phyloP scores from a whole-genome alignment of 495 filamentous ascomycete species.

The Penicillium crystallinum region DNA sequence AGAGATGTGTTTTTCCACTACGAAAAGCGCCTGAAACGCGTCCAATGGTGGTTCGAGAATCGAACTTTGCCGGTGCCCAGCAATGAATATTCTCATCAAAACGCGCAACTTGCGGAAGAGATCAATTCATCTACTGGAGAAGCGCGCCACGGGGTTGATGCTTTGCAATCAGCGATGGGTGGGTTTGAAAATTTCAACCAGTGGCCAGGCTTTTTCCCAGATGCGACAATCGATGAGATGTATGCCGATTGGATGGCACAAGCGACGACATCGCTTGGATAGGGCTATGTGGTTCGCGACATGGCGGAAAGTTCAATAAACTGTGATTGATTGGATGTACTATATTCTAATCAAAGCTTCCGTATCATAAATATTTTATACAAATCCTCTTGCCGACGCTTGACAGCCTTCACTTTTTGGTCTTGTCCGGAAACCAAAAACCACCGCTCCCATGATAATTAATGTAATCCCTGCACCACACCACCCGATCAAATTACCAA shows the following conservation, averaged over 20 bases:
- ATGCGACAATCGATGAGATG: not conserved
- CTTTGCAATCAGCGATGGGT: not conserved
- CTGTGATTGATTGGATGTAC: not conserved
- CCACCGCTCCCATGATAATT: not conserved
- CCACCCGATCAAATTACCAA: not conserved
- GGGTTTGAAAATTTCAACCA: not conserved
- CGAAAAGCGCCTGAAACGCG: conserved; percentile 4
- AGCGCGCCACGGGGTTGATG: not conserved
- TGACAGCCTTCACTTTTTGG: not conserved
- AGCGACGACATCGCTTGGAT: not conserved
- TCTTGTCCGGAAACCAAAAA: not conserved
- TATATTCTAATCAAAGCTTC: not conserved
- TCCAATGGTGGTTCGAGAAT: conserved; percentile 9
- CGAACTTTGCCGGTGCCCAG: not conserved
- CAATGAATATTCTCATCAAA: not conserved
- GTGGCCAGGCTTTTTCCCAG: not conserved
- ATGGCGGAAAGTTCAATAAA: not conserved
- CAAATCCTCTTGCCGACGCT: not conserved
- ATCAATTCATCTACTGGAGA: not conserved
- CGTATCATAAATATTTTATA: not conserved
- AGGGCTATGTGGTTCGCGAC: not conserved
- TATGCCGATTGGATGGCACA: not conserved
- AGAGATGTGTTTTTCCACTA: conserved; percentile 4
- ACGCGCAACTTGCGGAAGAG: not conserved
- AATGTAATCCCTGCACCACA: not conserved